Evolutionary conservation across 2,329 filamentous ascomycete species (phyloP), one percentile per base, ranked within the genome.

Genomic region (Leptodontidium sp.): DNA sequence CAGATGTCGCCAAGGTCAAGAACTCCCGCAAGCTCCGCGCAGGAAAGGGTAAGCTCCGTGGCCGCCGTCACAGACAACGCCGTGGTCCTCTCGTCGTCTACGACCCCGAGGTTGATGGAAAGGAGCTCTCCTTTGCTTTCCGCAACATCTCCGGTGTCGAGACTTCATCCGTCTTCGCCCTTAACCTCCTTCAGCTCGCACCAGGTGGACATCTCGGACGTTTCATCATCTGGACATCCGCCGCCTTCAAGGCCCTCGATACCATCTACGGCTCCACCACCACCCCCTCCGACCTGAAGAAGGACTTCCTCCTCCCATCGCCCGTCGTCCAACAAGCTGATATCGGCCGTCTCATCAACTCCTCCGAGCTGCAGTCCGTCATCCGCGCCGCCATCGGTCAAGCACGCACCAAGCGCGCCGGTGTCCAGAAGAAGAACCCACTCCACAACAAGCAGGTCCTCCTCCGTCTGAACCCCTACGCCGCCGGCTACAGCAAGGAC

Each of bases 361-460:
- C 92, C 80, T 94, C 93, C 80, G 96, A 99, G 87, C 92, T 98
- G 84, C 96, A 99, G 91, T 93, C 91, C 84, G 95, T 97, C 70
- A 90, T 99, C 80, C 91, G 92, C 79, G 93, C 91, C 72, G 93
- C 94, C 84, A 96, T 94, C 88, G 96, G 96, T 78, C 90, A 91
- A 78, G 90, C 93, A 81, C 85, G 90, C 81, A 97, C 94, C 84
- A 98, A 98, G 90, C 93, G 96, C 81, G 85, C 87, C 77, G 85
- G 88, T 80, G 93, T 97, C 77, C 95, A 98, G 90, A 99, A 99
- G 94, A 98, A 98, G 94, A 99, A 99, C 90, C 96, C 96, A 80
- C 94, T 99, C 78, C 88, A 88, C 86, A 99, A 99, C 92, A 97
- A 94, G 90, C 96, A 98, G 89, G 92, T 99, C 77, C 90, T 98